Base-by-base conservation (phyloP, 2,329 filamentous ascomycete species). In the Claviceps capensis region DNA sequence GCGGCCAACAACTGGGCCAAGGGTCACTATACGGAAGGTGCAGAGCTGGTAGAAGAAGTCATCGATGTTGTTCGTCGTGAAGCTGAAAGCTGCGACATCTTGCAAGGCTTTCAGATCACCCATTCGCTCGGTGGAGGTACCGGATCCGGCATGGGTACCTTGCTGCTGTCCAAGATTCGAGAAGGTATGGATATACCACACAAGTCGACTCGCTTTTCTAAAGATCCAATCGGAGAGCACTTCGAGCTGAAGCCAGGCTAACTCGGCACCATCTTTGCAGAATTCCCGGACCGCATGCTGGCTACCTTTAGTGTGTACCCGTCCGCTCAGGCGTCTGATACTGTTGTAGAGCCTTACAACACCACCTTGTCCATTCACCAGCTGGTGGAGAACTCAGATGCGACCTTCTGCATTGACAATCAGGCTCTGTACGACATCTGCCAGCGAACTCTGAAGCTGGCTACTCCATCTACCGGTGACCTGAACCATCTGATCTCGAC, bases 1-100 rank as follows among this genome's bases (percentile, higher is more conserved):
- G 91, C 91, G 71, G 91, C 91, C 77, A 98, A 98, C 88, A 97
- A 97, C 83, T 97, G 91, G 91, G 91, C 91, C 73, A 97, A 97
- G 85, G 91, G 91, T 77, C 91, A 98, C 73, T 97, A 97, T 82
- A 97, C 91, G 60, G 91, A 97, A 80, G 91, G 91, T 83, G 91
- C 91, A 63, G 93, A 97, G 79, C 82, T 97, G 59, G 91, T 97
- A 62, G 91, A 97, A 79, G 82, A 96, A 67, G 91, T 97, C 63
- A 83, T 97, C 63, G 91, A 97, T 71, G 91, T 97, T 60, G 91
- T 97, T 69, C 93, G 91, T 70, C 91, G 91, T 66, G 91, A 97
- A 80, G 90, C 93, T 62, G 91, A 97, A 78, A 88, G 86, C 72
- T 97, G 93, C 70, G 91, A 97, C 81, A 95, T 88, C 81, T 90